Conservation (phyloP, 257 asterid species). For the Capsicum chinense region DNA sequence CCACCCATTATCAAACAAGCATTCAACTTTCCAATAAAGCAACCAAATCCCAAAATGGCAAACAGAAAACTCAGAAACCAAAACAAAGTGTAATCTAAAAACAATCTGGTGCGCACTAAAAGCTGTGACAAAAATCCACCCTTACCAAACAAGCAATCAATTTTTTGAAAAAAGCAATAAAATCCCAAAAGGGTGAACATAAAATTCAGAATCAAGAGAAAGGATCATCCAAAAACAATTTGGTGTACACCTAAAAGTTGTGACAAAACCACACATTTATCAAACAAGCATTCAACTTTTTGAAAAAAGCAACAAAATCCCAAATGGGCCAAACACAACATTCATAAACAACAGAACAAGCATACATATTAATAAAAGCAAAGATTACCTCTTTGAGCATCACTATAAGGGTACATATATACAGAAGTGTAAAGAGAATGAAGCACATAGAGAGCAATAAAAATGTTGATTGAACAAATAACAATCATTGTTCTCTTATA, state of each 20-base stretch:
- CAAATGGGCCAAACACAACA: not conserved
- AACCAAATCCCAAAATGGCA: constrained; percentile 33
- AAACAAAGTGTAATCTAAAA: not conserved
- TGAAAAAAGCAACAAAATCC: not conserved
- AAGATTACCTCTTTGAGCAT: constrained; percentile 53
- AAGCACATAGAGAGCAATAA: constrained; percentile 77
- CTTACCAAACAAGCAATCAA: constrained; percentile 20
- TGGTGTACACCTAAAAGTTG: too few relatives aligned
- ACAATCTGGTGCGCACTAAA: constrained; percentile 48
- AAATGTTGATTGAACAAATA: constrained; percentile 72
- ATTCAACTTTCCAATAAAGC: constrained; percentile 2
- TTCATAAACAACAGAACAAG: not conserved
- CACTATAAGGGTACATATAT: constrained; percentile 61
- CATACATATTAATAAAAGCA: not conserved
- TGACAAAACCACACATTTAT: not conserved
- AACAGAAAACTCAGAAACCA: not conserved
- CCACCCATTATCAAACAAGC: not conserved
- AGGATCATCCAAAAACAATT: too few relatives aligned
- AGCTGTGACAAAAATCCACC: constrained; percentile 13
- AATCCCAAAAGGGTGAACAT: too few relatives aligned
- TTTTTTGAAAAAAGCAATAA: not conserved
- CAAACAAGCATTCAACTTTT: not conserved
- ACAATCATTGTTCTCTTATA: constrained; percentile 73
- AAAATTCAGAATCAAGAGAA: too few relatives aligned
- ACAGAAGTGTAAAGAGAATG: constrained; percentile 73